A percentile compares a stretch with the other conserved stretches of the same genome.
Conservation (phyloP, 2,329 filamentous ascomycete species). For the Neurospora crassa region DNA sequence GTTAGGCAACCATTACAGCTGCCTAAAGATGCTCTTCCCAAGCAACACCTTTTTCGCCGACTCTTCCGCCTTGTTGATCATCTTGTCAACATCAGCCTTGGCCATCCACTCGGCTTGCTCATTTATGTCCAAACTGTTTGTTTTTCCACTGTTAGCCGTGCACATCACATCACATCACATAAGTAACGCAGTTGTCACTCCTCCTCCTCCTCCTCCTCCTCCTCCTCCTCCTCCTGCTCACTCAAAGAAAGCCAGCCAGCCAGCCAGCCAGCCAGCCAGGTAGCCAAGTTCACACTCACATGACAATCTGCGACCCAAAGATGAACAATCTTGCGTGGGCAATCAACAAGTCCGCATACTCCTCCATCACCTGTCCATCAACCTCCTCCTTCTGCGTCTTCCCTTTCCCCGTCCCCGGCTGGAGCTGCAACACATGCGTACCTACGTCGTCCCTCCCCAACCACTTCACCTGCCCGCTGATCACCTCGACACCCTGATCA, state of each 20-base stretch:
- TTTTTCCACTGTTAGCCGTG: background rate
- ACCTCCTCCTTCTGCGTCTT: background rate
- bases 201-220: too few species aligned
- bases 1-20: background rate
- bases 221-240: too few species aligned
- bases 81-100: background rate
- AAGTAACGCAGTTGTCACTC: too few species aligned
- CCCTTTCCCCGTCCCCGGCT: too few species aligned
- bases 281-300: conserved; percentile 2
- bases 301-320: conserved; percentile 8
- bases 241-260: too few species aligned
- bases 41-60: background rate
- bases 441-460: background rate
- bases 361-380: background rate
- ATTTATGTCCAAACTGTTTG: background rate
- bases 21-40: background rate
- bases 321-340: conserved; percentile 4
- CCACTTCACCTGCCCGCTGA: background rate
- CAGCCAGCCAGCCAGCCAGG: too few species aligned
- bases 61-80: background rate
- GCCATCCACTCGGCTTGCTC: background rate
- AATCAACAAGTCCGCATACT: conserved; percentile 1
- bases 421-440: background rate
- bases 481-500: background rate
- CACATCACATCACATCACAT: too few species aligned